phyloP scores from a whole-genome alignment of 164 flowering plant species.

The Aristolochia californica region DNA sequence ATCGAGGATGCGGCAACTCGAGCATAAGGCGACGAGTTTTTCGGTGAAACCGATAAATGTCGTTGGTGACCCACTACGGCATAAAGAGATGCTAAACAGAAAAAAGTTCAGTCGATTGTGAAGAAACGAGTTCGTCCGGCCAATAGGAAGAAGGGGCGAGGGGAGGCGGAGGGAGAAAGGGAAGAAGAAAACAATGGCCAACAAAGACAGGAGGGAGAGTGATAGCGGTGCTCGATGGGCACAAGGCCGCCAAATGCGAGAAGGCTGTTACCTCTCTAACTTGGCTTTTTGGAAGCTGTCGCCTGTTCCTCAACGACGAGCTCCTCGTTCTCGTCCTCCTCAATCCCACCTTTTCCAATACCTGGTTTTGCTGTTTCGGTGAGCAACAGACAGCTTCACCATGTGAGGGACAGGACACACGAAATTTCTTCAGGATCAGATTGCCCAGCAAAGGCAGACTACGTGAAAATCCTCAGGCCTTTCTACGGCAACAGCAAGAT shows the following conservation, averaged over 20 bases:
- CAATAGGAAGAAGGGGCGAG: slow-evolving; percentile 7
- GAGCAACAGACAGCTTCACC: neutral
- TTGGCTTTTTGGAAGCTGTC: slow-evolving; percentile 9
- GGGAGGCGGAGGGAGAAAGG: neutral
- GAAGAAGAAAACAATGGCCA: neutral
- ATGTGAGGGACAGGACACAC: slow-evolving; percentile 1
- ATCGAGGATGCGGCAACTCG: no score
- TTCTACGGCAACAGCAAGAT: slow-evolving; percentile 22
- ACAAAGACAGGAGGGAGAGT: slow-evolving; percentile 10
- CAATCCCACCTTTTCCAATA: slow-evolving; percentile 5
- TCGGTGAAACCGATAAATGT: no score
- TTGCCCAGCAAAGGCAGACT: slow-evolving; percentile 14
- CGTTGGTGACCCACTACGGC: neutral
- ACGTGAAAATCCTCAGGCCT: slow-evolving; percentile 16
- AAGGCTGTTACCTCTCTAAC: slow-evolving; percentile 14
- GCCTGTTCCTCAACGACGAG: slow-evolving; percentile 2
- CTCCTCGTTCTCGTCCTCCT: slow-evolving; percentile 20
- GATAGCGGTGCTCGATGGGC: slow-evolving; percentile 21
- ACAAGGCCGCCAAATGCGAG: no score
- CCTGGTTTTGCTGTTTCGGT: slow-evolving; percentile 12
- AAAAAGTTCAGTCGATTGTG: no score
- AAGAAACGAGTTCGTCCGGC: no score
- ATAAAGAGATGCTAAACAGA: neutral
- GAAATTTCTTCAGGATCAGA: slow-evolving; percentile 12
- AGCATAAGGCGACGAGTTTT: no score